A percentile compares a stretch with the other conserved stretches of the same genome.
Evolutionary conservation across 2,329 filamentous ascomycete genomes (phyloP).

Genomic region (Calonectria leucothoes): DNA sequence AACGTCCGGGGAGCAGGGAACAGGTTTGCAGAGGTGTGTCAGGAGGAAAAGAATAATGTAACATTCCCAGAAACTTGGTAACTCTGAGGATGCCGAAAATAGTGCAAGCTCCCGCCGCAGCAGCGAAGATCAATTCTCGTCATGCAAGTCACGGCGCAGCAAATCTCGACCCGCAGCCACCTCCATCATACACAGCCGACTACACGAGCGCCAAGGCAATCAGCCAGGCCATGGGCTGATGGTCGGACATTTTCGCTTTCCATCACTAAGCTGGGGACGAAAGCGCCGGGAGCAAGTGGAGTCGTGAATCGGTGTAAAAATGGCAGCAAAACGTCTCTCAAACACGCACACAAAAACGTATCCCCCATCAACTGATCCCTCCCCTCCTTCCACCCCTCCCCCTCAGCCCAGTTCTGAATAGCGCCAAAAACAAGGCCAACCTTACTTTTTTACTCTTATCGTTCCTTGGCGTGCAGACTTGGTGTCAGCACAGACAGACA

Average conservation of each 20-base stretch:
- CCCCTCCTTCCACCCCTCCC: not conserved
- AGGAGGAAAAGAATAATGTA: not conserved
- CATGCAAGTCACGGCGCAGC: not conserved
- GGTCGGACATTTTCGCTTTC: conserved; percentile 1
- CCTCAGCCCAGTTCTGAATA: not conserved
- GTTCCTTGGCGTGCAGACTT: not conserved
- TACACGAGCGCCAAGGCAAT: not conserved
- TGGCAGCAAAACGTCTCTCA: not conserved
- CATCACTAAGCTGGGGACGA: not conserved
- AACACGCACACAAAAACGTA: not conserved
- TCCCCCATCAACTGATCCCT: not conserved
- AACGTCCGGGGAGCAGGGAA: not conserved
- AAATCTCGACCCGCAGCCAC: not conserved
- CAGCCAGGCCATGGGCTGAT: not conserved
- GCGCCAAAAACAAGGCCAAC: not conserved
- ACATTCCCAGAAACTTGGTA: not conserved
- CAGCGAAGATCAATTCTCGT: not conserved
- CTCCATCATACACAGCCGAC: not conserved
- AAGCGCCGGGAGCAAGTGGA: not conserved
- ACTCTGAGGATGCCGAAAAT: not conserved
- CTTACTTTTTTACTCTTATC: not conserved
- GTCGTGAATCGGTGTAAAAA: not conserved
- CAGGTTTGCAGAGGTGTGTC: not conserved
- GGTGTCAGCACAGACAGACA: not conserved
- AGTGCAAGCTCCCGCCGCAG: not conserved